Evolutionary conservation across 148 eudicot genomes (phyloP), one percentile per base, ranked within the genome.

Genomic region (Rhododendron ovatum): DNA sequence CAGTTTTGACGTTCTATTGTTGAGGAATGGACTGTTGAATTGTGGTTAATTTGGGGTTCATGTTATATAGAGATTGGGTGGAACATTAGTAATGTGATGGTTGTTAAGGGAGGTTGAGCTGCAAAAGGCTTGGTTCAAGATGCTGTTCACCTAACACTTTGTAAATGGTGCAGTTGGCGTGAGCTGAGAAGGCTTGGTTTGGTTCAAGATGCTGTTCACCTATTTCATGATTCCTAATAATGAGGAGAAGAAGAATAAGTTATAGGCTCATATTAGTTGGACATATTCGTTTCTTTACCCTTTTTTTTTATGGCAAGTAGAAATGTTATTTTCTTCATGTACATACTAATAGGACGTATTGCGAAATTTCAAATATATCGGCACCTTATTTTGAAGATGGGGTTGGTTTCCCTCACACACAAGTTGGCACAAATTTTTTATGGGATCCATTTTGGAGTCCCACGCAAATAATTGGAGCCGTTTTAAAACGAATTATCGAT

Each of bases 51-150:
- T 22, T 28, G 61, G 83, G 45, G 65, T 26, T 55, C 18, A 4
- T 4, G 41, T 82, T 82, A 82, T 57, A 82, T 20, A 59, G 22
- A 37, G 15, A 43, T 15, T 5, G 43, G 84, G 8, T 18, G 37
- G 73, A 59, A n/a, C 12, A 26, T 50, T 30, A 1, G 30, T 41
- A 57, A 2, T 33, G 6, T 14, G 73, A 37, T 5, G 30, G 84
- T 82, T 81, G 83, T 81, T 82, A 37, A 5, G 63, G 26, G 47
- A 20, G 59, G 84, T 55, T 82, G 84, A 82, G 71, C 84, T 82
- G 84, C 45, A 33, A 55, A 15, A 39, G 43, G 37, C 37, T 7
- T 2, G 33, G 24, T 51, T 53, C 39, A 17, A 53, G 15, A 7
- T 20, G 65, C 55, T 33, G 83, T 53, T 81, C 26, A 81, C 83